Conservation (phyloP, 1,284 basidiomycete genomes). For the Cutaneotrichosporon cutaneum region DNA sequence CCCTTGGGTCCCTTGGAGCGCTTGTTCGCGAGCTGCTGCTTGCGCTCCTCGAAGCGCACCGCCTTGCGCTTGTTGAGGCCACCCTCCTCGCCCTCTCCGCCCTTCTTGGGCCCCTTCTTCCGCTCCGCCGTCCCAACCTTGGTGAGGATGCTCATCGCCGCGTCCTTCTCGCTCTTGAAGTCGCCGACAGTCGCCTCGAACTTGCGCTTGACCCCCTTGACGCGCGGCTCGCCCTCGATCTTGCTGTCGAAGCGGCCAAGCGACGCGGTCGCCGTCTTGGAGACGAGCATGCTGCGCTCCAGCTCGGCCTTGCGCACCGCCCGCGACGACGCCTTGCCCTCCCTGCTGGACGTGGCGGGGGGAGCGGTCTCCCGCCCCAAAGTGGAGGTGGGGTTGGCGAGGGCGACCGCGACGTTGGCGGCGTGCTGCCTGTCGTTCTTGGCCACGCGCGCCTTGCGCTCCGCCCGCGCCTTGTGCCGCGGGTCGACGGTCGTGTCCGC, state of each 20-base stretch:
- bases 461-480: slow-evolving; percentile 71
- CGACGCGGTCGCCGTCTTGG: slow-evolving; percentile 83
- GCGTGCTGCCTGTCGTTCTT: slow-evolving; percentile 67
- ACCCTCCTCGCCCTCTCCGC: slow-evolving; percentile 53
- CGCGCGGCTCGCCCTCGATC: slow-evolving; percentile 85
- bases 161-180: slow-evolving; percentile 65
- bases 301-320: slow-evolving; percentile 69
- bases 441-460: slow-evolving; percentile 65
- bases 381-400: slow-evolving; percentile 24
- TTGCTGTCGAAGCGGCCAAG: slow-evolving; percentile 87
- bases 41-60: slow-evolving; percentile 60
- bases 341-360: slow-evolving; percentile 20
- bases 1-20: slow-evolving; percentile 5
- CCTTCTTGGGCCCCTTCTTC: slow-evolving; percentile 56
- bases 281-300: slow-evolving; percentile 72
- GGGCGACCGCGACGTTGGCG: slow-evolving; percentile 72
- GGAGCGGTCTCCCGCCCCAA: slow-evolving; percentile 21
- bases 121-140: slow-evolving; percentile 67
- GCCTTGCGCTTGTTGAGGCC: slow-evolving; percentile 76
- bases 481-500: slow-evolving; percentile 75
- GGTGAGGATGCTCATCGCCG: slow-evolving; percentile 71
- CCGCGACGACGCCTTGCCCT: slow-evolving; percentile 45
- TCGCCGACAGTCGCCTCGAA: slow-evolving; percentile 56
- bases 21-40: slow-evolving; percentile 18
- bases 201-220: slow-evolving; percentile 88